Evolutionary conservation across 352 stramenopile genomes (phyloP).

Genomic region (Globisporangium recalcitrans): DNA sequence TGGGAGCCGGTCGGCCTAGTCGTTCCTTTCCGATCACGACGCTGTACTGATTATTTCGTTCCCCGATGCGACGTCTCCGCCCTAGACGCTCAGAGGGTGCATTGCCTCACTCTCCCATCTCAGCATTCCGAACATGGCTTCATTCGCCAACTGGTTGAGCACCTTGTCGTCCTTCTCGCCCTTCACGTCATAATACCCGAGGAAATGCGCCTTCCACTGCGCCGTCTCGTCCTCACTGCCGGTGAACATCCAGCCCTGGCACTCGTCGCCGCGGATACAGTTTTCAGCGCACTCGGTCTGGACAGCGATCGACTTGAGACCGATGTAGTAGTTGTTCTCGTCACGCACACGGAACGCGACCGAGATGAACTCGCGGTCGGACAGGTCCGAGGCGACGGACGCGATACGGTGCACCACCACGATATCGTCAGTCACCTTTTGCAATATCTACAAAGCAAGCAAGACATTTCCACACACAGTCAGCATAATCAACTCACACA

Average conservation of each 20-base stretch:
- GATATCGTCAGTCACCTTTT: slow-evolving; percentile 83
- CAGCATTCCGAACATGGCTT: slow-evolving; percentile 84
- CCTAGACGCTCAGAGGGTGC: slow-evolving; percentile 70
- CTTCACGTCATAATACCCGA: slow-evolving; percentile 82
- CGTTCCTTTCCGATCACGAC: neutral
- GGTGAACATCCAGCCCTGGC: slow-evolving; percentile 83
- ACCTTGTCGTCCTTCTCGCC: slow-evolving; percentile 82
- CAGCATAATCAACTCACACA: neutral
- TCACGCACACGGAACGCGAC: slow-evolving; percentile 72
- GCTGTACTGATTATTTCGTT: neutral
- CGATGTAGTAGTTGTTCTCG: slow-evolving; percentile 75
- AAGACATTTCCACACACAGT: neutral
- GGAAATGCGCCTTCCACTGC: slow-evolving; percentile 71
- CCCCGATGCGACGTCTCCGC: neutral
- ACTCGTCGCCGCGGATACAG: slow-evolving; percentile 77
- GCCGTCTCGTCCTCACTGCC: slow-evolving; percentile 55
- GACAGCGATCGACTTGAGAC: slow-evolving; percentile 67
- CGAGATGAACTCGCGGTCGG: slow-evolving; percentile 74
- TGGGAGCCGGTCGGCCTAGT: neutral
- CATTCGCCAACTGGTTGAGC: slow-evolving; percentile 75
- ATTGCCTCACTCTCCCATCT: slow-evolving; percentile 84
- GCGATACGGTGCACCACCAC: slow-evolving; percentile 75
- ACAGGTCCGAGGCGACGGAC: slow-evolving; percentile 65
- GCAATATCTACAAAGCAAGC: slow-evolving; percentile 38
- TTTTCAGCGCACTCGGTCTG: slow-evolving; percentile 70